Percentiles rank a stretch among this genome's conserved stretches.
These are phyloP conservation scores for Quercus robur DNA, from an alignment of 306 rosid genomes.

Conservation along the genomic window DNA sequence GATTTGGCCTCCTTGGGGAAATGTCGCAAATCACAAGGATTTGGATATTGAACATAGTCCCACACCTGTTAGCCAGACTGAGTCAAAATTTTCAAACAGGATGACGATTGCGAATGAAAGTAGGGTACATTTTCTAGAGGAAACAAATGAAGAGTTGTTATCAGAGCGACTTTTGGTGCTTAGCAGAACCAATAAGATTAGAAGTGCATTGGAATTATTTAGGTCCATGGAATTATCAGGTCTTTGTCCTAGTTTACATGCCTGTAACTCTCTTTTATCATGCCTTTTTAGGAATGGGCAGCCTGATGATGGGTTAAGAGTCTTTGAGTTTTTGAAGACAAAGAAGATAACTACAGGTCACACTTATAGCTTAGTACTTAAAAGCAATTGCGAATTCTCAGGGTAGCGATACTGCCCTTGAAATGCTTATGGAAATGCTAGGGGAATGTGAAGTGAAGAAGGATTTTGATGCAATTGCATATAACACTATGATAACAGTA, in stretches of 20 bases:
- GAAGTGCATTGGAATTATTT: constrained; percentile 74
- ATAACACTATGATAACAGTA: constrained; percentile 78
- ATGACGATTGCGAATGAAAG: constrained; percentile 24
- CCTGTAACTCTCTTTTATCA: constrained; percentile 76
- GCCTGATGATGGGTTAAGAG: constrained; percentile 56
- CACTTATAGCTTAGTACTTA: constrained; percentile 74
- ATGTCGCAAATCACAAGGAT: constrained; percentile 16
- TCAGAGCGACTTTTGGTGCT: constrained; percentile 73
- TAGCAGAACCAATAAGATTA: constrained; percentile 67
- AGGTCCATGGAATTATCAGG: constrained; percentile 69
- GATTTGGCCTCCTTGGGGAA: constrained; percentile 51
- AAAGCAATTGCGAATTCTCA: constrained; percentile 49
- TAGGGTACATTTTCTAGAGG: constrained; percentile 55
- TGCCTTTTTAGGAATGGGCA: constrained; percentile 68
- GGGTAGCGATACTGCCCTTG: constrained; percentile 51
- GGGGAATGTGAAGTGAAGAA: constrained; percentile 37
- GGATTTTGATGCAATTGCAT: constrained; percentile 62
- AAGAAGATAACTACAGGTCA: constrained; percentile 59
- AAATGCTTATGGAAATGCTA: constrained; percentile 50
- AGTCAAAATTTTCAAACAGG: constrained; percentile 19
- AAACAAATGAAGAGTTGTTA: constrained; percentile 52
- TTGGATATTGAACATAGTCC: constrained; percentile 18
- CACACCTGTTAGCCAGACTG: constrained; percentile 1
- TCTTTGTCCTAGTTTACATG: constrained; percentile 67
- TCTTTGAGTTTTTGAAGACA: constrained; percentile 49